phyloP scores from a whole-genome alignment of 441 rosid species.

The Cnidoscolus chayamansa region DNA sequence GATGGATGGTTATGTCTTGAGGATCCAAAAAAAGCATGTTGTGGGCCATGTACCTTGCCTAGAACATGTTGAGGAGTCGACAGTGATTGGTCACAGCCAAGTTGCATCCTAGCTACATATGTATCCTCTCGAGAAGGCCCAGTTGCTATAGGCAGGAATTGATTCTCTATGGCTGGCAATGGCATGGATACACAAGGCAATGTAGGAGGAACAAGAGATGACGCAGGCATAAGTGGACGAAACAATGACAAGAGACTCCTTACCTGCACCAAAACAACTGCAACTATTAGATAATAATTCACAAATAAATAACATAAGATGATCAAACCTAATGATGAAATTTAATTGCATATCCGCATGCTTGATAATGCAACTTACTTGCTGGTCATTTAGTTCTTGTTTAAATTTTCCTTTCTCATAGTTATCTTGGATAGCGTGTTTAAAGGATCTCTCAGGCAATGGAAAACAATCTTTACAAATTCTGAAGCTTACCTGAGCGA shows the following conservation, averaged over 20 bases:
- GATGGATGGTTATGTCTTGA: conserved; percentile 11
- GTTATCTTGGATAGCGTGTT: conserved; percentile 40
- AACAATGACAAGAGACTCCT: conserved; percentile 38
- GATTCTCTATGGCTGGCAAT: conserved; percentile 8
- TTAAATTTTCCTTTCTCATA: conserved; percentile 44
- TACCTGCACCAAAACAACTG: conserved; percentile 37
- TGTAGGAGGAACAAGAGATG: conserved; percentile 25
- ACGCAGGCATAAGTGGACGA: conserved; percentile 35
- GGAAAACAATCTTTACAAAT: conserved; percentile 49
- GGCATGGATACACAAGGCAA: conserved; percentile 23
- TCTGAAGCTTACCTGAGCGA: conserved; percentile 47
- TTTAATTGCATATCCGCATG: not conserved
- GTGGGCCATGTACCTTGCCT: conserved; percentile 20
- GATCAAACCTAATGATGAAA: not conserved
- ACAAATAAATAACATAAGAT: not conserved
- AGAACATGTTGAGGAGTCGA: conserved; percentile 31
- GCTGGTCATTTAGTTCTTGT: conserved; percentile 45
- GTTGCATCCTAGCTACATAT: conserved; percentile 30
- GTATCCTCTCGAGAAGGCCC: conserved; percentile 23
- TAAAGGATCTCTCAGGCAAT: conserved; percentile 43
- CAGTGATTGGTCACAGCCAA: conserved; percentile 24
- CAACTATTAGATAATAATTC: not conserved
- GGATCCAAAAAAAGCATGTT: conserved; percentile 20
- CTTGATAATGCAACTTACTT: conserved; percentile 33
- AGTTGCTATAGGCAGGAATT: conserved; percentile 27